Percentiles rank a stretch among this genome's conserved stretches.
phyloP scores from a whole-genome alignment of 139 green algal genomes.

The Pseudopediastrum boryanum region DNA sequence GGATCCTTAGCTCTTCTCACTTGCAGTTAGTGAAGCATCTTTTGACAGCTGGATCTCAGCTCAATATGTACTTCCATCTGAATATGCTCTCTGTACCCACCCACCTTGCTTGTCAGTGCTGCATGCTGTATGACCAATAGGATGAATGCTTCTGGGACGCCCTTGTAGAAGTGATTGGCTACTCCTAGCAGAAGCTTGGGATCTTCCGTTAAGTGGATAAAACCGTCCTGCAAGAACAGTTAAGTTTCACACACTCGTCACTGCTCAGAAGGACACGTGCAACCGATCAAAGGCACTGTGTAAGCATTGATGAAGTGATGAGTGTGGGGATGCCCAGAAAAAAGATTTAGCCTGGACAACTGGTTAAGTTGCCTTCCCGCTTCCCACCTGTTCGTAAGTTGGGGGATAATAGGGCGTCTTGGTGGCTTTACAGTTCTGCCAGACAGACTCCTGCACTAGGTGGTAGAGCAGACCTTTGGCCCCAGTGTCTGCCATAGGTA shows the following conservation, averaged over 20 bases:
- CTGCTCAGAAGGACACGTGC: no score
- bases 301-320: no score
- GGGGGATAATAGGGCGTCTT: conserved; percentile 49
- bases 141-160: conserved; percentile 42
- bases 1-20: not conserved
- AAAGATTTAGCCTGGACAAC: no score
- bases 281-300: no score
- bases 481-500: no score
- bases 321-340: no score
- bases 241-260: no score
- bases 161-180: conserved; percentile 75
- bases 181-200: conserved; percentile 60
- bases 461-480: conserved; percentile 51
- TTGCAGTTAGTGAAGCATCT: not conserved
- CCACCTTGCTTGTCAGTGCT: conserved; percentile 51
- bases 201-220: conserved; percentile 77
- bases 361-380: no score
- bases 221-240: conserved; percentile 67
- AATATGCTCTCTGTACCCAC: not conserved
- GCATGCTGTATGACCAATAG: conserved; percentile 48
- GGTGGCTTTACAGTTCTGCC: conserved; percentile 11
- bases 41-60: not conserved
- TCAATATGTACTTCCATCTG: not conserved
- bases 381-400: conserved; percentile 59
- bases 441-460: conserved; percentile 39